These are phyloP conservation scores for Trichopus zeylanicus DNA, from an alignment of 116 monocot genomes.

Conservation along the genomic window DNA sequence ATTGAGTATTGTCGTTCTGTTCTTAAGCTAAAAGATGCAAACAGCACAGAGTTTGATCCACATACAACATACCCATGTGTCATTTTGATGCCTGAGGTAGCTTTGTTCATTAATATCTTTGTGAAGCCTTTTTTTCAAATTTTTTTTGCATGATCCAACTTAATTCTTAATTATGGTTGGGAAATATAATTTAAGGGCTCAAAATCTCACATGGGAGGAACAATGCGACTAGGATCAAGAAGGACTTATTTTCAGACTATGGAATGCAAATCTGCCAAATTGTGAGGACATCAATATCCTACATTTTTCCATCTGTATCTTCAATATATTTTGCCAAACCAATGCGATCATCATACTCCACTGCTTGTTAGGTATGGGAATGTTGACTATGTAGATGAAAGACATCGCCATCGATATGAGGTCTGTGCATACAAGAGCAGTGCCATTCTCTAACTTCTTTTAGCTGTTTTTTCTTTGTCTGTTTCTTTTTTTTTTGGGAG, in stretches of 20 bases:
- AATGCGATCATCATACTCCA: conserved; percentile 26
- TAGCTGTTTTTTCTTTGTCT: neutral
- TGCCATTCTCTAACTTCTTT: neutral
- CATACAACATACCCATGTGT: conserved; percentile 68
- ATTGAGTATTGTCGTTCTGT: conserved; percentile 85
- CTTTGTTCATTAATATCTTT: no score
- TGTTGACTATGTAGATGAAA: conserved; percentile 69
- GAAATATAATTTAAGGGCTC: no score
- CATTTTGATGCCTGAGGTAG: conserved; percentile 99
- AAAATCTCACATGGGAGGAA: conserved; percentile 94
- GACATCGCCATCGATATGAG: conserved; percentile 98
- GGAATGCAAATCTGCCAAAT: conserved; percentile 66
- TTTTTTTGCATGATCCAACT: neutral
- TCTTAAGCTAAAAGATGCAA: conserved; percentile 73
- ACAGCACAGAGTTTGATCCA: conserved; percentile 85
- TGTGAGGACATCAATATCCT: conserved; percentile 42
- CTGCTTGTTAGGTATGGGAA: conserved; percentile 56
- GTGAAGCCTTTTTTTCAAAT: no score
- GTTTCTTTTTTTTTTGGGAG: neutral
- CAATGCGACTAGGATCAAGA: conserved; percentile 94
- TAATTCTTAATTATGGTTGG: no score
- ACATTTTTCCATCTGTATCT: conserved; percentile 10
- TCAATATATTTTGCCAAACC: conserved; percentile 66
- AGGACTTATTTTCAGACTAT: conserved; percentile 57
- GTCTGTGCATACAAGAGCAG: conserved; percentile 89